These are phyloP conservation scores for Amylocarpus encephaloides DNA, from an alignment of 2,329 filamentous ascomycete genomes.

Conservation along the genomic window DNA sequence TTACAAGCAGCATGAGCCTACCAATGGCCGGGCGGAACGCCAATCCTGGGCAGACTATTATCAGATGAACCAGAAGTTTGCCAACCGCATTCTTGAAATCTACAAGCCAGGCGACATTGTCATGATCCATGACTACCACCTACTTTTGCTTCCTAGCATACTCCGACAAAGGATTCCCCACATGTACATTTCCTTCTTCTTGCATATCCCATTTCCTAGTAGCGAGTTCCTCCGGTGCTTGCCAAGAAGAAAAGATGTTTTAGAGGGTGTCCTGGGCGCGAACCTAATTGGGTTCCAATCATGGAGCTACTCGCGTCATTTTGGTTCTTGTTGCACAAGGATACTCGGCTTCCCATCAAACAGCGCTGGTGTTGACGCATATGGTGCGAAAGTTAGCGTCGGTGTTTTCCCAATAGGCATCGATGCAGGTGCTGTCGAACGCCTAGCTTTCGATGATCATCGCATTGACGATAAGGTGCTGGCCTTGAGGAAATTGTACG, in stretches of 20 bases:
- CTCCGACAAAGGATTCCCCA: constrained; percentile 79
- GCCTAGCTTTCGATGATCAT: constrained; percentile 63
- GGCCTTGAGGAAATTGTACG: constrained; percentile 69
- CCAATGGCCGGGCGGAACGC: constrained; percentile 74
- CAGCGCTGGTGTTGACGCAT: constrained; percentile 77
- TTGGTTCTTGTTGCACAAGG: constrained; percentile 86
- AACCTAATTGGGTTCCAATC: constrained; percentile 96
- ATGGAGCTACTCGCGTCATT: constrained; percentile 91
- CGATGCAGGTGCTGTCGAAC: constrained; percentile 73
- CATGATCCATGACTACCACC: constrained; percentile 89
- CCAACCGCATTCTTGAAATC: constrained; percentile 76
- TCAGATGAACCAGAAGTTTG: constrained; percentile 87
- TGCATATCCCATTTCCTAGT: constrained; percentile 91
- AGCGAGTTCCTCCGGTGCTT: constrained; percentile 92
- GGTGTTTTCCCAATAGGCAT: constrained; percentile 95
- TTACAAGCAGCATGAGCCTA: constrained; percentile 91
- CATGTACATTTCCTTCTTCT: constrained; percentile 90
- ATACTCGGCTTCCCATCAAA: constrained; percentile 88
- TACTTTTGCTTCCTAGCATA: constrained; percentile 83
- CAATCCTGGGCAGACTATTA: constrained; percentile 90
- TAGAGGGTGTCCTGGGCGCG: constrained; percentile 82
- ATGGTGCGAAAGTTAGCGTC: constrained; percentile 81
- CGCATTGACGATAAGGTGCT: constrained; percentile 66
- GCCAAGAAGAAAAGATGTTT: constrained; percentile 78
- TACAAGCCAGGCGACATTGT: constrained; percentile 93